Evolutionary conservation across 352 stramenopile genomes (phyloP), one percentile per base, ranked within the genome.

Genomic region (Peronosclerospora sorghi): DNA sequence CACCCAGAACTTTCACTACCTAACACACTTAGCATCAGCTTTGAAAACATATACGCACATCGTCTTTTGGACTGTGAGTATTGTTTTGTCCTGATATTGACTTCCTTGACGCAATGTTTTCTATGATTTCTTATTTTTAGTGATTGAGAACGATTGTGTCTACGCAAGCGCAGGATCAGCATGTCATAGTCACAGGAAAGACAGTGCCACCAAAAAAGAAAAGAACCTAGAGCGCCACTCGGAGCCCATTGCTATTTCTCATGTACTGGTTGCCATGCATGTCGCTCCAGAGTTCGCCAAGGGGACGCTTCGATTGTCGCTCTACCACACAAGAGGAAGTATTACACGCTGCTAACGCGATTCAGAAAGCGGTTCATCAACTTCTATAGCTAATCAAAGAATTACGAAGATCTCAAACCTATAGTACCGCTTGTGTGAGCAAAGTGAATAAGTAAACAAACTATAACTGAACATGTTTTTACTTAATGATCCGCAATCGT

Each of bases 21-120:
- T 2, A 99, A 98, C 71, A 98, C 95, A 15, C 74, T 99, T 17
- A 98, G 86, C 48, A 86, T 99, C 35, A 90, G 88, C 32, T 85
- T 98, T 48, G 62, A 76, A 35, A 72, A 84, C 54, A 57, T 97
- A 26, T 65, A 76, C 12, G 92, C 90, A 15, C 57, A 76, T 23
- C 56, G 62, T 32, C 57, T 98, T n/a, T 73, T 98, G 0, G 45
- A 65, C n/a, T 57, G 74, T 86, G 41, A 38, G 73, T 59, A 14
- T 8, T 37, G 36, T 20, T 36, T 10, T n/a, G 17, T 39, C 8
- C 9, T 26, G 17, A 13, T 9, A 35, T 35, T 13, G 5, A 14
- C 13, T 10, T 4, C n/a, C 32, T 8, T 21, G 1, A n/a, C n/a
- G 8, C 37, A 13, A 9, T 42, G 21, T 29, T 34, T 17, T 37